Base-by-base conservation (phyloP, 2,329 filamentous ascomycete genomes). In the Ophiosphaerella herpotricha region DNA sequence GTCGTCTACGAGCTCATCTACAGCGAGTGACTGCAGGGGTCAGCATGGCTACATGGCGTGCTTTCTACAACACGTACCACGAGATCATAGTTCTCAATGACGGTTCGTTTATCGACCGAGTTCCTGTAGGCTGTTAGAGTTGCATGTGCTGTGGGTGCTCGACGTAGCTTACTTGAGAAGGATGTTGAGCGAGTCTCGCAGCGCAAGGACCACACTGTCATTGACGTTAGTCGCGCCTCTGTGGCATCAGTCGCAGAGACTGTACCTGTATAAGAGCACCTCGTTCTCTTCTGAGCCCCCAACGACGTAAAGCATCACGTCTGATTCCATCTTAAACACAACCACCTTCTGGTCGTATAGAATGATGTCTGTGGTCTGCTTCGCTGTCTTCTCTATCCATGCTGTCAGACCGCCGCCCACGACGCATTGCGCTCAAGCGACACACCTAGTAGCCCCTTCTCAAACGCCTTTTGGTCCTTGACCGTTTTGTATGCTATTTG, bases 61-160 rank as follows among this genome's bases (percentile, higher is more conserved):
- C 18, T 16, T 18, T 9, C 13, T 1, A n/a, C 13, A 14, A n/a
- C 34, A 61, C 70, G 31, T 65, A 73, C 70, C 55, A 97, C 90
- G 18, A 97, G 84, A 75, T 97, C 94, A 80, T 97, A 99, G 83
- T 97, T 97, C 78, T 99, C 94, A 69, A 97, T 88, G 61, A 97
- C 91, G 50, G 94, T 97, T 61, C 94, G 88, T 83, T 97, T 97
- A 80, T 99, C 94, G 43, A 95, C 92, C 31, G 91, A 91, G 82
- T 95, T 93, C 76, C 91, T 96, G 42, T 7, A 6, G 2, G 7
- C 5, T 13, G 31, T 42, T n/a, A 42, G 39, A 4, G 7, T 23
- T 21, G 14, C 14, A 18, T 11, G 8, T 16, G 16, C 9, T 7
- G 13, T 21, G 14, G 8, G 8, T n/a, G 5, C 13, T 32, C 7